These are phyloP conservation scores for Chrysanthemum makinoi DNA, from an alignment of 129 eudicot species.

Conservation along the genomic window DNA sequence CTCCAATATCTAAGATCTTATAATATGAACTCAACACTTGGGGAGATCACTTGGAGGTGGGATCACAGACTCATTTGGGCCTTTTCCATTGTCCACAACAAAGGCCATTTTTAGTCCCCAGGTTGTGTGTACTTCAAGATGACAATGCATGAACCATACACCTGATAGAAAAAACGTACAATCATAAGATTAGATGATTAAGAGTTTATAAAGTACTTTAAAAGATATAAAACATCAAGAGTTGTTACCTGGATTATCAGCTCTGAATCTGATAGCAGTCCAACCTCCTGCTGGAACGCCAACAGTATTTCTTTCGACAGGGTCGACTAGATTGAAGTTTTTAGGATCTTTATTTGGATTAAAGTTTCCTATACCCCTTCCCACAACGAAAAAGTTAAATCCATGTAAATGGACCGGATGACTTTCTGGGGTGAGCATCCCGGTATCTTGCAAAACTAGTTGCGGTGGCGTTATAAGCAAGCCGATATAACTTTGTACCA, in stretches of 20 bases:
- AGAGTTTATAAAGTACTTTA: neutral
- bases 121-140: conserved; percentile 76
- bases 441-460: conserved; percentile 72
- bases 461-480: conserved; percentile 56
- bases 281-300: conserved; percentile 82
- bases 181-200: neutral
- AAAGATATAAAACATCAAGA: too few species aligned
- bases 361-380: conserved; percentile 73
- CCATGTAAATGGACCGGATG: conserved; percentile 84
- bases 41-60: conserved; percentile 82
- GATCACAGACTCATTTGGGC: conserved; percentile 59
- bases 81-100: conserved; percentile 76
- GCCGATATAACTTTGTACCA: conserved; percentile 72
- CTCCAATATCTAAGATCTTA: neutral
- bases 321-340: conserved; percentile 67
- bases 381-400: conserved; percentile 68
- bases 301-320: conserved; percentile 78
- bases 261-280: conserved; percentile 76
- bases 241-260: conserved; percentile 78
- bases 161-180: conserved; percentile 39
- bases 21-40: conserved; percentile 38
- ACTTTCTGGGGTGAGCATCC: conserved; percentile 65
- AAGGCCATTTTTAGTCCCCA: conserved; percentile 97
- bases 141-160: conserved; percentile 87
- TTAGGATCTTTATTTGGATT: conserved; percentile 54